Conservation (phyloP, 768 basidiomycete species). For the Boletus rubropictus region DNA sequence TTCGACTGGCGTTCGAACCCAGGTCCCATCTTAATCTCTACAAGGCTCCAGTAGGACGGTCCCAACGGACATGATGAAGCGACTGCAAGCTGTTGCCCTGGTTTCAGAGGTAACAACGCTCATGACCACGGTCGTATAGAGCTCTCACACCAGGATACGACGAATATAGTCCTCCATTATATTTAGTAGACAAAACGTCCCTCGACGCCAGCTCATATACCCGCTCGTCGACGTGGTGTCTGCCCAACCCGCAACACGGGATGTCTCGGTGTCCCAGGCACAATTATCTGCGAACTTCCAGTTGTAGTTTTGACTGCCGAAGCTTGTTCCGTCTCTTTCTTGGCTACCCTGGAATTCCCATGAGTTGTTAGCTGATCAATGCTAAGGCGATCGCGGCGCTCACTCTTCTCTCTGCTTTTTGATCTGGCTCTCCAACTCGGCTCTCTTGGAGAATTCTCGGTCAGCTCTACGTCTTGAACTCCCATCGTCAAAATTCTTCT, state of each 20-base stretch:
- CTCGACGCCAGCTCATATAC: slow-evolving; percentile 41
- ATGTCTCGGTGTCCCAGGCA: slow-evolving; percentile 77
- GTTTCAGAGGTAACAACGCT: neutral
- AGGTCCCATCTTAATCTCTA: slow-evolving; percentile 19
- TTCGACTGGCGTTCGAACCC: slow-evolving; percentile 17
- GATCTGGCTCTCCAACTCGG: slow-evolving; percentile 90
- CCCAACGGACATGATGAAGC: slow-evolving; percentile 6
- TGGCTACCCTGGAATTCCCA: slow-evolving; percentile 44
- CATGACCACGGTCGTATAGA: too few relatives aligned
- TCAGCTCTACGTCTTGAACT: slow-evolving; percentile 73
- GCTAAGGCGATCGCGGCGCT: slow-evolving; percentile 8
- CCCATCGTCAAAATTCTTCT: slow-evolving; percentile 93
- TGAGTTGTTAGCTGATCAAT: slow-evolving; percentile 1
- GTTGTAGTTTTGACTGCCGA: slow-evolving; percentile 48
- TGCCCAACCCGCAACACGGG: slow-evolving; percentile 61
- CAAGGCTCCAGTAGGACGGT: neutral
- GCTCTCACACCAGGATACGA: too few relatives aligned
- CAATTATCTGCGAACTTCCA: slow-evolving; percentile 60
- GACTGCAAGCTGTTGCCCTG: slow-evolving; percentile 1
- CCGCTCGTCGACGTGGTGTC: slow-evolving; percentile 69
- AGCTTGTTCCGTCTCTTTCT: slow-evolving; percentile 57
- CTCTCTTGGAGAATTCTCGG: slow-evolving; percentile 85
- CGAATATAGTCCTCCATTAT: too few relatives aligned
- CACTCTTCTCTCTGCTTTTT: slow-evolving; percentile 73
- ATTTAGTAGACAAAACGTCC: slow-evolving; percentile 2